Evolutionary conservation across 2,329 filamentous ascomycete species (phyloP).

Genomic region (Pseudocercospora macadamiae): DNA sequence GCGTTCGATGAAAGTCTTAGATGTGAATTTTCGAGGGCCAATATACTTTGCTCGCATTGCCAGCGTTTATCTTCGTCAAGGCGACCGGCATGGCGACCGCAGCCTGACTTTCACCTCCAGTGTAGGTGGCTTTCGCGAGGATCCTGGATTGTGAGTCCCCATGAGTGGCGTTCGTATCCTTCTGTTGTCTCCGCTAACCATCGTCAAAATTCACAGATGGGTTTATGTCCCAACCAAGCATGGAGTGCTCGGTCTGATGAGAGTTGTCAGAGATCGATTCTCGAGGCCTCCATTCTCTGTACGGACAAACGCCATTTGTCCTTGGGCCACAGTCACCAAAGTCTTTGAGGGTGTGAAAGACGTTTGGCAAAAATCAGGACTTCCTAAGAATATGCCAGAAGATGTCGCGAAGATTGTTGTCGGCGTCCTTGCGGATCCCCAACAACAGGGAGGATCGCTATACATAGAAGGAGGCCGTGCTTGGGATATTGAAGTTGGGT

Average conservation of each 20-base stretch:
- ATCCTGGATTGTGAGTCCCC: slow-evolving; percentile 43
- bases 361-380: slow-evolving; percentile 42
- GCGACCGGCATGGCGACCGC: slow-evolving; percentile 41
- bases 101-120: slow-evolving; percentile 51
- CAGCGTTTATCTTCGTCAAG: slow-evolving; percentile 53
- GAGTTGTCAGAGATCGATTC: slow-evolving; percentile 45
- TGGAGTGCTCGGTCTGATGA: slow-evolving; percentile 55
- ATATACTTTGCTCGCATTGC: slow-evolving; percentile 55
- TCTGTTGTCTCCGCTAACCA: not conserved
- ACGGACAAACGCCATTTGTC: slow-evolving; percentile 50
- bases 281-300: slow-evolving; percentile 38
- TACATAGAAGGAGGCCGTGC: slow-evolving; percentile 49
- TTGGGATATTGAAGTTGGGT: slow-evolving; percentile 50
- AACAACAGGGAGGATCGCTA: slow-evolving; percentile 46
- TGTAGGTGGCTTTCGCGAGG: slow-evolving; percentile 54
- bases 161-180: not conserved
- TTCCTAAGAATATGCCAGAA: slow-evolving; percentile 45
- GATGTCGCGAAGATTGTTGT: slow-evolving; percentile 47
- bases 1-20: slow-evolving; percentile 18
- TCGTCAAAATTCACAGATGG: slow-evolving; percentile 29
- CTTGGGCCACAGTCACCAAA: slow-evolving; percentile 49
- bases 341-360: slow-evolving; percentile 42
- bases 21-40: slow-evolving; percentile 44
- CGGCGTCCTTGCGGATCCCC: slow-evolving; percentile 39
- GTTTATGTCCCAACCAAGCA: slow-evolving; percentile 55